Evolutionary conservation across 257 asterid genomes (phyloP).

Genomic region (Coffea eugenioides): DNA sequence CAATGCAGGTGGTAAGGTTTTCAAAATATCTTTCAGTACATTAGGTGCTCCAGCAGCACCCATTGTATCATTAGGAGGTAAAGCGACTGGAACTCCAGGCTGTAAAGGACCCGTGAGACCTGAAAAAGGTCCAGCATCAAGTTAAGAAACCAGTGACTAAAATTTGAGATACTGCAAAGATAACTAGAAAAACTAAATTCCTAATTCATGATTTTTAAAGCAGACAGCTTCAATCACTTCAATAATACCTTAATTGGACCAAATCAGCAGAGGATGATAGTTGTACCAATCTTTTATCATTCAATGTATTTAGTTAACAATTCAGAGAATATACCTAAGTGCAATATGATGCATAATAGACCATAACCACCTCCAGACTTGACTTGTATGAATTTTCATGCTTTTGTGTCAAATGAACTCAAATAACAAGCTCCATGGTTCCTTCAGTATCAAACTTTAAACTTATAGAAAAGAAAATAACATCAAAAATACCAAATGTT

Average conservation of each 20-base stretch:
- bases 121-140: constrained; percentile 23
- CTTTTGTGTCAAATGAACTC: not conserved
- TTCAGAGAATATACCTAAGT: not conserved
- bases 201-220: too few species aligned
- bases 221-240: not conserved
- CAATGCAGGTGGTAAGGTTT: constrained; percentile 67
- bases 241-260: not conserved
- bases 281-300: not conserved
- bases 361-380: not conserved
- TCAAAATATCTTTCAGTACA: constrained; percentile 44
- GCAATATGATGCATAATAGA: not conserved
- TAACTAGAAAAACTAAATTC: not conserved
- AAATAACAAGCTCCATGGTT: not conserved
- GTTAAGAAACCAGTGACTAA: not conserved
- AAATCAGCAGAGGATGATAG: not conserved
- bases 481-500: not conserved
- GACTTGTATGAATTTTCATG: not conserved
- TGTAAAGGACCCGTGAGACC: constrained; percentile 45
- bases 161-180: constrained; percentile 3
- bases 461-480: not conserved
- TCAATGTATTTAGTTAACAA: too few species aligned
- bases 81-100: constrained; percentile 40
- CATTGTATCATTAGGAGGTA: constrained; percentile 39
- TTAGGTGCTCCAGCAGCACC: constrained; percentile 48
- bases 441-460: not conserved